Evolutionary conservation across 176 grass and related monocot species (phyloP).

Genomic region (Tillandsia leiboldiana): DNA sequence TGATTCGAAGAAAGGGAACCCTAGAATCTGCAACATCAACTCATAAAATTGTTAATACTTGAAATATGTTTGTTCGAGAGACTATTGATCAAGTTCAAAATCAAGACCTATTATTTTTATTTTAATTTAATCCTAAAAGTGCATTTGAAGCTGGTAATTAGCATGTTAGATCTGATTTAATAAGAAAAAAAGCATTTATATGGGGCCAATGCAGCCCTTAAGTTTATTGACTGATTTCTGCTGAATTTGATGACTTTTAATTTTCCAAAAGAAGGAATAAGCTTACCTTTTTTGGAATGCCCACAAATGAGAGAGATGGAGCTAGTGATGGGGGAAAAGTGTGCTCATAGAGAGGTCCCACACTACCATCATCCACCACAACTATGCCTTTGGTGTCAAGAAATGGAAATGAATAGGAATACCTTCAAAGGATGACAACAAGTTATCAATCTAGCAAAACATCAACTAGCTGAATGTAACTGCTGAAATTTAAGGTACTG

Average conservation of each 20-base stretch:
- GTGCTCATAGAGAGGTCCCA: slow-evolving; percentile 41
- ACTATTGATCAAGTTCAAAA: too few relatives aligned
- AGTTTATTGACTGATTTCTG: too few relatives aligned
- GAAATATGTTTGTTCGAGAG: neutral
- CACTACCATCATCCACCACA: slow-evolving; percentile 27
- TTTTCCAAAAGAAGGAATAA: neutral
- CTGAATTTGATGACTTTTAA: too few relatives aligned
- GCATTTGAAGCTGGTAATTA: too few relatives aligned
- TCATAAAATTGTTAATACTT: neutral
- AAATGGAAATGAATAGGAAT: slow-evolving; percentile 32
- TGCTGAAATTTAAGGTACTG: neutral
- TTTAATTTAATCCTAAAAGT: too few relatives aligned
- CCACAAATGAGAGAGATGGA: slow-evolving; percentile 20
- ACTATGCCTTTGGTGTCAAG: slow-evolving; percentile 17
- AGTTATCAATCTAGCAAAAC: neutral
- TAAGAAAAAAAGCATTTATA: too few relatives aligned
- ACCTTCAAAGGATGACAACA: neutral
- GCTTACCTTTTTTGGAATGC: neutral
- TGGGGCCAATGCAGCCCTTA: too few relatives aligned
- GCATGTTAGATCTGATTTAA: too few relatives aligned
- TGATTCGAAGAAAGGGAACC: slow-evolving; percentile 12
- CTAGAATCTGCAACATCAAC: neutral
- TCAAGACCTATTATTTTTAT: too few relatives aligned
- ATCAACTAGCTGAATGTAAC: too few relatives aligned
- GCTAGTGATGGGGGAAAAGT: slow-evolving; percentile 27